Conservation (phyloP, 306 rosid species). For the Citrullus colocynthis region DNA sequence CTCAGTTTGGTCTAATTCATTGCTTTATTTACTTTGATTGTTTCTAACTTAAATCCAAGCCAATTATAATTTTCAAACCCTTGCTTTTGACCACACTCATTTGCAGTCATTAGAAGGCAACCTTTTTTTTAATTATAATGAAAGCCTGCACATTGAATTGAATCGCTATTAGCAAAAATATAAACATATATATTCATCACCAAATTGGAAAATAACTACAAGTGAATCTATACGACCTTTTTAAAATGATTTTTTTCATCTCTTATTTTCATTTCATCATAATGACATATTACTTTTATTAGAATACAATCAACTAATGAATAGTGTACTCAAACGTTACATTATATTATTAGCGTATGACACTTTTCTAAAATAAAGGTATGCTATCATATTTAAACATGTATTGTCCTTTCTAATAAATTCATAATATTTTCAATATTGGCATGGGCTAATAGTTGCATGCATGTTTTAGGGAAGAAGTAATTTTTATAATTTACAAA, state of each 20-base stretch:
- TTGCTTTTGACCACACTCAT: not conserved
- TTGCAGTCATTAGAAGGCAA: not conserved
- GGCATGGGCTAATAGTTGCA: too few relatives aligned
- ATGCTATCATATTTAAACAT: too few relatives aligned
- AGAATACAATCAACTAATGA: too few relatives aligned
- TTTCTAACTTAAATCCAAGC: not conserved
- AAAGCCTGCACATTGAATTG: not conserved
- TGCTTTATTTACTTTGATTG: not conserved
- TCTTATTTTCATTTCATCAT: too few relatives aligned
- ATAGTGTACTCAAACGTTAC: too few relatives aligned
- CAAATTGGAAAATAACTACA: not conserved
- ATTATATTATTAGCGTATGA: too few relatives aligned
- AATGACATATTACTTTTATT: too few relatives aligned
- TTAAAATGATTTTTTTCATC: too few relatives aligned
- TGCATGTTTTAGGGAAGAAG: too few relatives aligned
- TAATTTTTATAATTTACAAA: too few relatives aligned
- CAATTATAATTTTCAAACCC: not conserved
- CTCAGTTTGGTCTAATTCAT: not conserved
- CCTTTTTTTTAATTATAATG: not conserved
- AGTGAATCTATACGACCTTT: not conserved
- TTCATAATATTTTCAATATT: not conserved
- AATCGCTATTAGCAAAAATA: not conserved
- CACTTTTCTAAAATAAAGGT: too few relatives aligned
- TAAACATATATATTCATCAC: not conserved
- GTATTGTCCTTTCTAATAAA: not conserved